A percentile compares a stretch with the other conserved stretches of the same genome.
phyloP scores from a whole-genome alignment of 768 basidiomycete genomes.

The Mrakia blollopis region DNA sequence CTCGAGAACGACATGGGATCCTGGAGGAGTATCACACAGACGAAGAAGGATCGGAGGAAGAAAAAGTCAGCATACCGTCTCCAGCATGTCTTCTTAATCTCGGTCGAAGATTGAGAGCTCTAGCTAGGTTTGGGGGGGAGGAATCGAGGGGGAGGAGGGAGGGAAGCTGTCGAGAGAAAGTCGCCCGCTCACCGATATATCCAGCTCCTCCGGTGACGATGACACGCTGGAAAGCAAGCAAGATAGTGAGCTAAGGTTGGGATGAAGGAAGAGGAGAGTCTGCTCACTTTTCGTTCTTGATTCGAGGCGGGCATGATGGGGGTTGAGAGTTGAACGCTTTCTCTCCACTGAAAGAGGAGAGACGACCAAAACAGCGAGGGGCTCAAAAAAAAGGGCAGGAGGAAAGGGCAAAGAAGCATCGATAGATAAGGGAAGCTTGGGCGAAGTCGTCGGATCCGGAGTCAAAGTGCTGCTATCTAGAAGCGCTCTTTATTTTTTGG shows the following conservation, averaged over 20 bases:
- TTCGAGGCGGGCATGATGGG: neutral
- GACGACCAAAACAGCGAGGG: neutral
- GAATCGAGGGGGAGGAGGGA: neutral
- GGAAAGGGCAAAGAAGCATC: too few species aligned
- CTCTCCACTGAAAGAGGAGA: too few species aligned
- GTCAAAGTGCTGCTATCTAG: too few species aligned
- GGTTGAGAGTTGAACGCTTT: neutral
- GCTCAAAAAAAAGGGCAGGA: neutral
- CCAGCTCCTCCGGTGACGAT: conserved; percentile 77
- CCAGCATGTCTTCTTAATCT: neutral
- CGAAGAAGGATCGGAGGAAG: neutral
- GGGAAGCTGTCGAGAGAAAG: too few species aligned
- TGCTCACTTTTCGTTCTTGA: conserved; percentile 3
- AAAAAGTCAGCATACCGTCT: neutral
- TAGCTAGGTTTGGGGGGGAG: neutral
- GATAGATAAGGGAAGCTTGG: too few species aligned
- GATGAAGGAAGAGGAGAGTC: neutral
- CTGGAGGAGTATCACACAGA: conserved; percentile 46
- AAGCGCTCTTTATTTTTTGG: neutral
- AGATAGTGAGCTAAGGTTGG: neutral
- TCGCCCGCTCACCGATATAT: conserved; percentile 66
- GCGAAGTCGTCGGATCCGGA: too few species aligned
- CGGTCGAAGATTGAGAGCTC: neutral
- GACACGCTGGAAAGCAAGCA: conserved; percentile 50
- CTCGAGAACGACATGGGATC: conserved; percentile 86